Evolutionary conservation across 257 asterid genomes (phyloP).

Genomic region (Marsdenia floribunda): DNA sequence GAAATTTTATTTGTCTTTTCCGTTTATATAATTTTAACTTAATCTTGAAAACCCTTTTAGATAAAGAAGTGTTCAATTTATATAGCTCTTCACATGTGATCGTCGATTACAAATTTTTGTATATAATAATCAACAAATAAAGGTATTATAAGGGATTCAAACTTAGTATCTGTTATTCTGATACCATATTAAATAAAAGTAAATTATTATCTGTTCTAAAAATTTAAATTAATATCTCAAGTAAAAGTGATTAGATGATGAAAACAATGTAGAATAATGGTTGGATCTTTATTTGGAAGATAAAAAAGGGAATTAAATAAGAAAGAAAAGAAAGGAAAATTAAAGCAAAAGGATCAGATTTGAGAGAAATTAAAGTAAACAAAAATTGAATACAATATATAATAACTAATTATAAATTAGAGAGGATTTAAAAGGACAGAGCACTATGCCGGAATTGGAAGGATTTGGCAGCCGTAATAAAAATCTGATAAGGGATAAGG

Average conservation of each 20-base stretch:
- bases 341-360: no score
- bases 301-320: conserved; percentile 20
- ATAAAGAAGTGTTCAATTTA: no score
- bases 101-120: no score
- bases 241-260: not conserved
- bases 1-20: not conserved
- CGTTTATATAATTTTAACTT: conserved; percentile 11
- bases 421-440: not conserved
- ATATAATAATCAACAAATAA: no score
- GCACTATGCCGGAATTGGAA: conserved; percentile 16
- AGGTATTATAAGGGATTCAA: no score
- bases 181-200: no score
- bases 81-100: no score
- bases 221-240: no score
- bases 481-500: conserved; percentile 22
- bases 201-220: no score
- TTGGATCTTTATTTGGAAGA: conserved; percentile 20
- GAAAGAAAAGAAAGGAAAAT: conserved; percentile 20
- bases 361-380: no score
- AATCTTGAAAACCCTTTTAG: not conserved
- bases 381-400: no score
- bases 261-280: conserved; percentile 4
- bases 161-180: no score
- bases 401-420: not conserved
- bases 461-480: conserved; percentile 13